A percentile compares a stretch with the other conserved stretches of the same genome.
phyloP scores from a whole-genome alignment of 1,284 basidiomycete genomes.

The Tetrapyrgos nigripes region DNA sequence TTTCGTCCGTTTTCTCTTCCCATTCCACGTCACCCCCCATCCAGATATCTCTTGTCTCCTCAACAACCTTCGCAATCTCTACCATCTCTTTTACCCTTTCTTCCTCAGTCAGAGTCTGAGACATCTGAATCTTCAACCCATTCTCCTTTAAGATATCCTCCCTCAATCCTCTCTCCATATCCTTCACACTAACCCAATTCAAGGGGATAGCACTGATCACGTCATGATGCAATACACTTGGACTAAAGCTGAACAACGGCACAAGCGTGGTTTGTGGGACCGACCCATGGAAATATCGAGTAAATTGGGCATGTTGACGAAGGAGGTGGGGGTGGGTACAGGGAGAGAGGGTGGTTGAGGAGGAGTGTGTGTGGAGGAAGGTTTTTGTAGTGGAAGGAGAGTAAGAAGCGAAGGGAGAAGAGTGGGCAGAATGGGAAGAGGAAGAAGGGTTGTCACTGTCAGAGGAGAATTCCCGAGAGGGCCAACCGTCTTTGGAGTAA shows the following conservation, averaged over 20 bases:
- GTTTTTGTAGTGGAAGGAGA: constrained; percentile 39
- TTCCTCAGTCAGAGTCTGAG: background rate
- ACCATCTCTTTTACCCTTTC: background rate
- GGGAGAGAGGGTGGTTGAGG: constrained; percentile 57
- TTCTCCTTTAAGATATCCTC: background rate
- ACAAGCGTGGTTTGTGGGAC: constrained; percentile 35
- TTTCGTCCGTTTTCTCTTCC: constrained; percentile 60
- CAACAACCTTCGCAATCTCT: background rate
- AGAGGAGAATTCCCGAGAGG: constrained; percentile 3
- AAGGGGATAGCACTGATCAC: constrained; percentile 56
- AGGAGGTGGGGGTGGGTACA: constrained; percentile 60
- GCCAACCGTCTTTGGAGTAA: background rate
- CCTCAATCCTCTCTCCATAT: background rate
- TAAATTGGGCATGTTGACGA: constrained; percentile 58
- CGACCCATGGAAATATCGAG: constrained; percentile 35
- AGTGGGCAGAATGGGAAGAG: background rate
- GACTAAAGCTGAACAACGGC: constrained; percentile 62
- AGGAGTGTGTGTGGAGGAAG: constrained; percentile 54
- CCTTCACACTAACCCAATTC: constrained; percentile 29
- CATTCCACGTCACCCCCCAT: constrained; percentile 56
- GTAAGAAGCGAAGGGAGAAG: constrained; percentile 13
- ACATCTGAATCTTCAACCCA: background rate
- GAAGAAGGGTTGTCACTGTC: background rate
- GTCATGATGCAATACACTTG: constrained; percentile 62
- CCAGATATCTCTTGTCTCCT: constrained; percentile 33